These are phyloP conservation scores for Sphagnum fallax DNA, from an alignment of 228 moss, liverwort and hornwort genomes.

Conservation along the genomic window DNA sequence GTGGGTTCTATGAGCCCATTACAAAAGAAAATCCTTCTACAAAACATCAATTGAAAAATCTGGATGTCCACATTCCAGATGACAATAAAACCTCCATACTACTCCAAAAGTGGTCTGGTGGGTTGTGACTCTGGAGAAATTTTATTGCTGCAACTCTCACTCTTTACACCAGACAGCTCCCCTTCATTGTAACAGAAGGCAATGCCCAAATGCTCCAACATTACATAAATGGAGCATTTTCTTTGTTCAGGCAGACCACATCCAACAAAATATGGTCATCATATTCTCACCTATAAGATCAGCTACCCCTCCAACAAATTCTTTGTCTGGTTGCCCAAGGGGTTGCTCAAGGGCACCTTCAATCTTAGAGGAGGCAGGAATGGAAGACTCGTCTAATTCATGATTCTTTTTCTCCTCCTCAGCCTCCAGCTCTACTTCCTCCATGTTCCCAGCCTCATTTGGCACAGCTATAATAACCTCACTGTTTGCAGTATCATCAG, in stretches of 20 bases:
- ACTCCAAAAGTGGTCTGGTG: too few relatives aligned
- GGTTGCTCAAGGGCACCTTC: neutral
- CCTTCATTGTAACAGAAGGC: too few relatives aligned
- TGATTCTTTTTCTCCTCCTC: too few relatives aligned
- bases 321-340: constrained; percentile 11
- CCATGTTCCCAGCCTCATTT: constrained; percentile 16
- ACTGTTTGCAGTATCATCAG: neutral
- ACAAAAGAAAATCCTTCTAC: neutral
- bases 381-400: too few relatives aligned
- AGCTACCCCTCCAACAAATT: constrained; percentile 1
- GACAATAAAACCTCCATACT: too few relatives aligned
- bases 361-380: neutral
- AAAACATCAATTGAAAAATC: neutral
- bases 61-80: too few relatives aligned
- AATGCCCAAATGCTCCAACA: too few relatives aligned
- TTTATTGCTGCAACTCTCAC: too few relatives aligned
- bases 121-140: too few relatives aligned
- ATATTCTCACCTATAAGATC: constrained; percentile 5
- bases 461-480: constrained; percentile 1
- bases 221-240: too few relatives aligned
- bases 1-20: neutral
- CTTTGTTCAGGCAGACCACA: neutral
- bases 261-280: constrained; percentile 1
- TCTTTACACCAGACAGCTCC: too few relatives aligned
- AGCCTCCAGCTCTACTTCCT: constrained; percentile 3